phyloP scores from a whole-genome alignment of 208 protist genomes.

The Leishmania martiniquensis region DNA sequence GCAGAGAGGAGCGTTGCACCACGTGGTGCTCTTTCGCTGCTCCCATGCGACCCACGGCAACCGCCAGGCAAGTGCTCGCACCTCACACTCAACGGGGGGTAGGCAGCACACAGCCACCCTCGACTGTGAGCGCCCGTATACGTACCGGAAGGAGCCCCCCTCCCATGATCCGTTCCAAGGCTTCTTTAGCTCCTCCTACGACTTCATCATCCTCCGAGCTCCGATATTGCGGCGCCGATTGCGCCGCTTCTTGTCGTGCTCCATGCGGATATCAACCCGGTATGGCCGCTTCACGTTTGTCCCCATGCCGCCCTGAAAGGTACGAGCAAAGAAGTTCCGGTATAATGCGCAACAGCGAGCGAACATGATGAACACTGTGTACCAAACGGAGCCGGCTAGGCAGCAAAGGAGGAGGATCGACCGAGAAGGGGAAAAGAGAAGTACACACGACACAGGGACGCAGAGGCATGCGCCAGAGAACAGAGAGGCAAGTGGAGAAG shows the following conservation, averaged over 20 bases:
- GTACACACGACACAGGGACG: not conserved
- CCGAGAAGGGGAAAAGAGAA: too few relatives aligned
- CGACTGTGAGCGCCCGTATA: not conserved
- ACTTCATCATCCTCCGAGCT: constrained; percentile 87
- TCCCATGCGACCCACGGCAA: not conserved
- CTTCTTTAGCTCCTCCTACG: constrained; percentile 31
- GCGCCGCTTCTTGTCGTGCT: constrained; percentile 84
- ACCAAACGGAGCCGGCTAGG: not conserved
- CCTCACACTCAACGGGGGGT: not conserved
- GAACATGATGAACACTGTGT: constrained; percentile 10
- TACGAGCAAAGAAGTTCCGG: constrained; percentile 71
- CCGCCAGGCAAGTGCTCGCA: not conserved
- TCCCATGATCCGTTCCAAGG: not conserved
- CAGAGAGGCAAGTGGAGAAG: not conserved
- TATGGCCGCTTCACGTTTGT: constrained; percentile 84
- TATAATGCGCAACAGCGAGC: constrained; percentile 30
- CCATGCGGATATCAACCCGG: constrained; percentile 85
- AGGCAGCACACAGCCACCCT: not conserved
- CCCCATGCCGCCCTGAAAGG: constrained; percentile 79
- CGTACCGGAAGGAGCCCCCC: not conserved
- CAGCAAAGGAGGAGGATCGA: not conserved
- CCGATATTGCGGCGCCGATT: constrained; percentile 72
- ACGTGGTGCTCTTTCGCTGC: not conserved
- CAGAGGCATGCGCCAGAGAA: not conserved
- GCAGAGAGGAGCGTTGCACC: not conserved